phyloP scores from a whole-genome alignment of 2,329 filamentous ascomycete species.

The Microdochium bolleyi region DNA sequence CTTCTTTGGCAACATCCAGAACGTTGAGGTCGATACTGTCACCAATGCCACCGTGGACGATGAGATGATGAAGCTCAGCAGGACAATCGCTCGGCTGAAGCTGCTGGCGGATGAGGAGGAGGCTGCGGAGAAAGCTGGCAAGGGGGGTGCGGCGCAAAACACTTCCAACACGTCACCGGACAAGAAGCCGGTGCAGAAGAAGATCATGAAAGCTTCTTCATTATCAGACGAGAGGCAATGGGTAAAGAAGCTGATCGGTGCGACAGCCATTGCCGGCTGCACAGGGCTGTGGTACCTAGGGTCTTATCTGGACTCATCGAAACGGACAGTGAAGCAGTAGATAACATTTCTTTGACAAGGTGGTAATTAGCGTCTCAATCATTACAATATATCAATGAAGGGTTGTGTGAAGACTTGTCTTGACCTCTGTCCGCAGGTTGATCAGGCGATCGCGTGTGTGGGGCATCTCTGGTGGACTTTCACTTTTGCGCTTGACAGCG shows the following conservation, averaged over 20 bases:
- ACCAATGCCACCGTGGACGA: constrained; percentile 55
- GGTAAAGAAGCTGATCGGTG: constrained; percentile 56
- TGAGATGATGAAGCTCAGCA: constrained; percentile 70
- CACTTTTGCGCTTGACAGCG: neutral
- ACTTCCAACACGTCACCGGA: constrained; percentile 46
- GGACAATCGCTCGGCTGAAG: constrained; percentile 49
- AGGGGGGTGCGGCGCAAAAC: constrained; percentile 18
- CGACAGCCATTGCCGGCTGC: constrained; percentile 53
- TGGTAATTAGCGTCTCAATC: neutral
- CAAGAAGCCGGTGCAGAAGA: constrained; percentile 18
- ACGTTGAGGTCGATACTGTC: constrained; percentile 75
- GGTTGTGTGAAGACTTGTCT: neutral
- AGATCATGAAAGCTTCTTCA: constrained; percentile 46
- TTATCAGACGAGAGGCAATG: constrained; percentile 60
- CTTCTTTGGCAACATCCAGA: constrained; percentile 97
- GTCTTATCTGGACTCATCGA: constrained; percentile 37
- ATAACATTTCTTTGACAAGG: neutral
- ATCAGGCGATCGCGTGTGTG: neutral
- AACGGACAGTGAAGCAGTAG: constrained; percentile 3
- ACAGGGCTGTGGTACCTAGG: constrained; percentile 50
- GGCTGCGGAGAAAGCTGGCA: constrained; percentile 16
- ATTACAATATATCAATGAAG: neutral
- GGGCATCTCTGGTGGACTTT: too few species aligned
- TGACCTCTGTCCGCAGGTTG: neutral
- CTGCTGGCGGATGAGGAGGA: constrained; percentile 38